phyloP scores from a whole-genome alignment of 2,329 filamentous ascomycete species.

The Sphaerostilbella broomeana region DNA sequence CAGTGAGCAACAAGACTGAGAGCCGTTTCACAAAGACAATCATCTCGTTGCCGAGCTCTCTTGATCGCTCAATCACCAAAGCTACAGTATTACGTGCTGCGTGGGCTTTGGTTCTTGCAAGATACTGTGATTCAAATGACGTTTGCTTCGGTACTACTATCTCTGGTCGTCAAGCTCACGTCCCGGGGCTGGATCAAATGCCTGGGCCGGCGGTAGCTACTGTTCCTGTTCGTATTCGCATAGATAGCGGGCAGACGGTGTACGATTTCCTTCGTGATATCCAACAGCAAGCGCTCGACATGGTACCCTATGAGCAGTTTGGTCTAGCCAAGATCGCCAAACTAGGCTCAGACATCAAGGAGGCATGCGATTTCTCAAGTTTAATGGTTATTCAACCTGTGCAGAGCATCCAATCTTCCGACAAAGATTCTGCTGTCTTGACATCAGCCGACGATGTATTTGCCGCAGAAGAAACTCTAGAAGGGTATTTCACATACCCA shows the following conservation, averaged over 20 bases:
- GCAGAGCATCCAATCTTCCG: not conserved
- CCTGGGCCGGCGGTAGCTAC: slow-evolving; percentile 16
- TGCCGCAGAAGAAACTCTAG: slow-evolving; percentile 2
- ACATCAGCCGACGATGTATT: slow-evolving; percentile 1
- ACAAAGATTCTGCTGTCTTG: not conserved
- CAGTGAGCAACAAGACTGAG: not conserved
- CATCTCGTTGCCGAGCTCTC: not conserved
- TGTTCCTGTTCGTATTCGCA: slow-evolving; percentile 14
- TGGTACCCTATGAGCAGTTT: slow-evolving; percentile 21
- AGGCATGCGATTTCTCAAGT: slow-evolving; percentile 7
- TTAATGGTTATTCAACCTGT: slow-evolving; percentile 10
- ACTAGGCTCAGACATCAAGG: slow-evolving; percentile 12
- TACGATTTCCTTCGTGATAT: slow-evolving; percentile 12
- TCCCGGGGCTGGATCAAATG: slow-evolving; percentile 14
- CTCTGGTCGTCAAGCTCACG: slow-evolving; percentile 13
- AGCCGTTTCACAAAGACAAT: too few species aligned
- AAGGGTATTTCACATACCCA: slow-evolving; percentile 16
- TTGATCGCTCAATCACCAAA: slow-evolving; percentile 6
- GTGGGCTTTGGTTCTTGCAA: slow-evolving; percentile 7
- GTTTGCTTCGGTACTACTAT: slow-evolving; percentile 9
- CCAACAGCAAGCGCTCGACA: slow-evolving; percentile 14
- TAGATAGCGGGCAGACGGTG: slow-evolving; percentile 11
- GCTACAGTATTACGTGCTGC: slow-evolving; percentile 8
- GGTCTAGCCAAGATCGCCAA: slow-evolving; percentile 19
- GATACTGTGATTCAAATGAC: slow-evolving; percentile 1